Evolutionary conservation across 2,329 filamentous ascomycete genomes (phyloP).

Genomic region (Emergomyces pasteurianus): DNA sequence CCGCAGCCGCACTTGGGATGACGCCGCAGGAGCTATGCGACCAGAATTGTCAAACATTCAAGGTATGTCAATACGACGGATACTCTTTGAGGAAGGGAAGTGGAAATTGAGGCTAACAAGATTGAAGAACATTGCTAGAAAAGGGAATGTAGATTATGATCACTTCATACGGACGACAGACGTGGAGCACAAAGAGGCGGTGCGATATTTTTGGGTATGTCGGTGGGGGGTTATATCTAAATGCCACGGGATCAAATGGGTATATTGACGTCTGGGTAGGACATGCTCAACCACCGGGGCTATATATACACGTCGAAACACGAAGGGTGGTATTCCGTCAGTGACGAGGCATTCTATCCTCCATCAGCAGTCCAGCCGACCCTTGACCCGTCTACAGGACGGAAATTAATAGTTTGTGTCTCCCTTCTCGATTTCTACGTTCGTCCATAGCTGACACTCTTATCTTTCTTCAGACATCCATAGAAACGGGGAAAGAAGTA

Average conservation of each 20-base stretch:
- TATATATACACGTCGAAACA: constrained; percentile 79
- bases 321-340: constrained; percentile 91
- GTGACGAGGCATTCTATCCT: constrained; percentile 94
- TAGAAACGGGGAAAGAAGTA: constrained; percentile 82
- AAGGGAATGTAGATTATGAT: constrained; percentile 61
- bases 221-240: not conserved
- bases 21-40: constrained; percentile 82
- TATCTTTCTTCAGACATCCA: constrained; percentile 41
- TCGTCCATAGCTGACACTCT: not conserved
- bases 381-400: constrained; percentile 67
- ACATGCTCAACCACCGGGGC: constrained; percentile 59
- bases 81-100: not conserved
- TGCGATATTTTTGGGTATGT: constrained; percentile 73
- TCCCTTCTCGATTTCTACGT: not conserved
- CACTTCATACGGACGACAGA: constrained; percentile 92
- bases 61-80: constrained; percentile 27
- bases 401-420: constrained; percentile 56
- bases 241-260: not conserved
- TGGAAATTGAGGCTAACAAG: not conserved
- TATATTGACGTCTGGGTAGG: constrained; percentile 23
- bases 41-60: constrained; percentile 66
- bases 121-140: constrained; percentile 50
- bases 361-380: constrained; percentile 59
- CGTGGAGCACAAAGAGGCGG: constrained; percentile 64
- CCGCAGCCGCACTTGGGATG: constrained; percentile 57